phyloP scores from a whole-genome alignment of 2,329 filamentous ascomycete species.

The Colletotrichum tropicicola region DNA sequence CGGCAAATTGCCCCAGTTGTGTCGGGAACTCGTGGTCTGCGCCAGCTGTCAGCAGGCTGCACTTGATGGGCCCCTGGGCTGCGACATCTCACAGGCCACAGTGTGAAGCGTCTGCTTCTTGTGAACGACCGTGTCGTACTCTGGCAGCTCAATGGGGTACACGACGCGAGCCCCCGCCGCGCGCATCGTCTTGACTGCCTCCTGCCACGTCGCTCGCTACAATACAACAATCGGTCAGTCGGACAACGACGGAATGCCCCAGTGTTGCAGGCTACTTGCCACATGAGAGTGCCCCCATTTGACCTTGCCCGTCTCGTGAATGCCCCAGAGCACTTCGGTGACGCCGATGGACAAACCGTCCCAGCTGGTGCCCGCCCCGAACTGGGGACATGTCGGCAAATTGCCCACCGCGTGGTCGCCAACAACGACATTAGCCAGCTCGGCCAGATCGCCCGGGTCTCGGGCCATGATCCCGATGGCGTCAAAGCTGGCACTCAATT shows the following conservation, averaged over 20 bases:
- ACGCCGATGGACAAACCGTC: slow-evolving; percentile 30
- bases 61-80: not conserved
- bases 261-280: slow-evolving; percentile 24
- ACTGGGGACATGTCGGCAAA: not conserved
- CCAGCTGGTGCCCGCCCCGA: not conserved
- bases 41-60: not conserved
- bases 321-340: slow-evolving; percentile 31
- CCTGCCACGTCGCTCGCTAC: slow-evolving; percentile 29
- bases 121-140: slow-evolving; percentile 8
- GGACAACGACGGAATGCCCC: not conserved
- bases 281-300: slow-evolving; percentile 33
- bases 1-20: not conserved
- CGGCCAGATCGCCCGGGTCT: slow-evolving; percentile 31
- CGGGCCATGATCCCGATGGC: slow-evolving; percentile 35
- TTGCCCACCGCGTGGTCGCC: not conserved
- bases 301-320: slow-evolving; percentile 6
- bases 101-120: slow-evolving; percentile 27
- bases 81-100: slow-evolving; percentile 27
- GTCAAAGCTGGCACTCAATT: slow-evolving; percentile 32
- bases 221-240: not conserved
- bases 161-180: slow-evolving; percentile 25
- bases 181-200: slow-evolving; percentile 24
- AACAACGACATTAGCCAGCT: slow-evolving; percentile 26
- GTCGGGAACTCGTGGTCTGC: not conserved
- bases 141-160: slow-evolving; percentile 25